Evolutionary conservation across 352 stramenopile species (phyloP), one percentile per base, ranked within the genome.

Genomic region (Pythium aristosporum): DNA sequence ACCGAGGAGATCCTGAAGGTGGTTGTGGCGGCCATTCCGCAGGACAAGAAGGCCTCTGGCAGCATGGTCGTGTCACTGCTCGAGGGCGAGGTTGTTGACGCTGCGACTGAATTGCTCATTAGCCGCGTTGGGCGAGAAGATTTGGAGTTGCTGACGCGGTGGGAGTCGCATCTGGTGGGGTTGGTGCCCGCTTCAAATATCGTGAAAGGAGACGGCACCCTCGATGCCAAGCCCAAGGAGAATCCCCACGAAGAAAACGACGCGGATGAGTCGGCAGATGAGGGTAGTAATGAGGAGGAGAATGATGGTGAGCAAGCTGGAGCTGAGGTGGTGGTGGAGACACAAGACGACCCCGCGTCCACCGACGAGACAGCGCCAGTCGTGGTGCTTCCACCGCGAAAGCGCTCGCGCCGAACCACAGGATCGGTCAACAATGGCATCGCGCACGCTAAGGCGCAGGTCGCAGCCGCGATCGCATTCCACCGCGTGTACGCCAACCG

Each of bases 71-170:
- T 89, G 20, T 69, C 85, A 55, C 58, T 60, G 32, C 73, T 77
- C 18, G 71, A 88, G 16, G 65, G 78, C 5, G 81, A 92, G 57
- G 64, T 92, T 37, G 67, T 89, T 16, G 81, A 92, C 30, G 78
- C 76, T 50, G 72, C 79, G 44, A 92, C 83, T 16, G 83, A 92
- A 44, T 54, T 92, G 54, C 57, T 92, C 43, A 63, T 90, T 34
- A 81, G 77, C 41, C 74, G 79, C 56, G 76, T 76, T 6, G 69
- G 50, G 0, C 68, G 55, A 9, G 71, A 68, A 1, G 61, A 88
- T 7, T 59, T 79, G 13, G 11, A 21, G 12, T 44, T 79, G 56
- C 62, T 92, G 16, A 67, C 72, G 57, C 55, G 67, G 8, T 92
- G 83, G 83, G 37, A 60, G 13, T 46, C 72, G 25, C 63, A 65